Conservation (phyloP, 352 stramenopile species). For the Pythium aristosporum region DNA sequence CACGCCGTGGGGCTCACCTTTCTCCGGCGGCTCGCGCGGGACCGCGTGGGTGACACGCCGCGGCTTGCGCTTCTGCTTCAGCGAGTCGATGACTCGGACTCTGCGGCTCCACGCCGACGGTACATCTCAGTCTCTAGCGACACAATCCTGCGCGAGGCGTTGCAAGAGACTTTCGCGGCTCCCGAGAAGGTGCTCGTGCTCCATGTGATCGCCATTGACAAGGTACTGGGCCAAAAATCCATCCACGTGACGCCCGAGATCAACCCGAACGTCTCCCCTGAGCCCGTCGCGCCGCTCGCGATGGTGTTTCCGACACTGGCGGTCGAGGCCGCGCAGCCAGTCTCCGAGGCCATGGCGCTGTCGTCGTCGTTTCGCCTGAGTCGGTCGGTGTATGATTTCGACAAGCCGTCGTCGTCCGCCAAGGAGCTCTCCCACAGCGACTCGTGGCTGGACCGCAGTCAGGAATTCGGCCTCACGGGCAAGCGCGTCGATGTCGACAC, state of each 20-base stretch:
- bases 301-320: slow-evolving; percentile 73
- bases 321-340: slow-evolving; percentile 40
- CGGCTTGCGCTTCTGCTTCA: slow-evolving; percentile 67
- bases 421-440: slow-evolving; percentile 44
- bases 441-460: slow-evolving; percentile 15
- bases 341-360: slow-evolving; percentile 30
- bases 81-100: slow-evolving; percentile 22
- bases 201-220: slow-evolving; percentile 68
- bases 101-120: slow-evolving; percentile 28
- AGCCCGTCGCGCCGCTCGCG: slow-evolving; percentile 59
- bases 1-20: slow-evolving; percentile 71
- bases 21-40: slow-evolving; percentile 61
- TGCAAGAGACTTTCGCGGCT: slow-evolving; percentile 67
- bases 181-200: slow-evolving; percentile 65
- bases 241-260: slow-evolving; percentile 77
- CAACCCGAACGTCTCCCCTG: slow-evolving; percentile 82
- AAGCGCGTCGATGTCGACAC: neutral
- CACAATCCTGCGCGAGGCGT: slow-evolving; percentile 44
- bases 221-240: slow-evolving; percentile 44
- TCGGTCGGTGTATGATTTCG: slow-evolving; percentile 62
- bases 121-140: slow-evolving; percentile 68
- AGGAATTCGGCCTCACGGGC: slow-evolving; percentile 17
- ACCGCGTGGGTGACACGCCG: slow-evolving; percentile 64
- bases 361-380: slow-evolving; percentile 42
- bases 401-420: slow-evolving; percentile 32